Conservation (phyloP, 768 basidiomycete species). For the Leccinum variicolor region DNA sequence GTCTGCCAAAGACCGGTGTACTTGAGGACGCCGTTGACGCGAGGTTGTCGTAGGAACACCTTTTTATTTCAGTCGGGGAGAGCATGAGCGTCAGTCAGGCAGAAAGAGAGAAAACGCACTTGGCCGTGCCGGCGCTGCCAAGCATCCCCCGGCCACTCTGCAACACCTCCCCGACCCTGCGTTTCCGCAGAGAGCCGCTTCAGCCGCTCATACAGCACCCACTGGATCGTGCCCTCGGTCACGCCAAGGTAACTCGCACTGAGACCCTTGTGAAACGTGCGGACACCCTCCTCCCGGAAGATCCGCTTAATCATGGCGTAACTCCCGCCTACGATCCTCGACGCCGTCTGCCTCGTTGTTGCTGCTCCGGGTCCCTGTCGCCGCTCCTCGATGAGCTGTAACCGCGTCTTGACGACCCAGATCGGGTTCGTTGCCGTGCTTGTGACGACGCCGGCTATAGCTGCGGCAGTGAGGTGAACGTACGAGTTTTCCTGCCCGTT, state of each 20-base stretch:
- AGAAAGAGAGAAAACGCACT: conserved; percentile 44
- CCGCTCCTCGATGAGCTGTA: conserved; percentile 62
- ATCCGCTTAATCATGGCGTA: conserved; percentile 68
- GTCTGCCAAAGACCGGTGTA: conserved; percentile 89
- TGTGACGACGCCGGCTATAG: conserved; percentile 81
- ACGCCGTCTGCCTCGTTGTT: conserved; percentile 6
- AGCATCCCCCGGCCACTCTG: conserved; percentile 81
- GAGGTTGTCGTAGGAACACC: conserved; percentile 91
- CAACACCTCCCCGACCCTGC: conserved; percentile 53
- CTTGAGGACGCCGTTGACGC: conserved; percentile 70
- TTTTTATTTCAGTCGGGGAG: conserved; percentile 27
- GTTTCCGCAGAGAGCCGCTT: conserved; percentile 61
- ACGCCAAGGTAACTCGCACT: conserved; percentile 95
- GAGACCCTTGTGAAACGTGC: conserved; percentile 92
- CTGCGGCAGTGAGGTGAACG: conserved; percentile 85
- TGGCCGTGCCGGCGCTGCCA: conserved; percentile 88
- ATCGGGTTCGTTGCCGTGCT: conserved; percentile 95
- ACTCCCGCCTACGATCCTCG: conserved; percentile 47
- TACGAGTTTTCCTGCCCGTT: conserved; percentile 71
- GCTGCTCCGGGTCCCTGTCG: conserved; percentile 4
- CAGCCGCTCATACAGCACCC: conserved; percentile 93
- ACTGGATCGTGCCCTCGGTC: conserved; percentile 94
- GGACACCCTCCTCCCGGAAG: conserved; percentile 72
- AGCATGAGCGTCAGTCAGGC: not conserved
- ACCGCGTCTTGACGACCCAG: conserved; percentile 97